Evolutionary conservation across 345 rosid genomes (phyloP).

Genomic region (Citrus australasica): DNA sequence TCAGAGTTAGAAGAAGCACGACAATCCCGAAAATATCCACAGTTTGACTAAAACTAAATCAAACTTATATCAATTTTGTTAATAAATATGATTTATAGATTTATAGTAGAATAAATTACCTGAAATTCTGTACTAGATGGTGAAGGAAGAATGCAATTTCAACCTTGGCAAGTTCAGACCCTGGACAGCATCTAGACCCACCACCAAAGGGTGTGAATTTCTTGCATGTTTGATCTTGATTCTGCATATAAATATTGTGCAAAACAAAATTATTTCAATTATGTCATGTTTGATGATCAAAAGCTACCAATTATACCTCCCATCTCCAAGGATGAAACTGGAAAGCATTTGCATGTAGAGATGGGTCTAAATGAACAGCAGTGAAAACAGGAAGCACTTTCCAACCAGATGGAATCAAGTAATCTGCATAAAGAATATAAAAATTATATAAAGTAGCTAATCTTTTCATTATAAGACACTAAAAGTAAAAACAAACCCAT

Average conservation of each 20-base stretch:
- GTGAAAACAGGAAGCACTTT: conserved; percentile 58
- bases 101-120: conserved; percentile 19
- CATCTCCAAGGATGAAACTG: conserved; percentile 62
- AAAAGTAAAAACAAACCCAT: not conserved
- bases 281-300: not conserved
- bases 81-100: too few species aligned
- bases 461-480: not conserved
- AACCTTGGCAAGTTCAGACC: conserved; percentile 61
- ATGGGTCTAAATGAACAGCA: conserved; percentile 50
- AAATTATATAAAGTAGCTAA: not conserved
- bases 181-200: conserved; percentile 57
- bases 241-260: conserved; percentile 14
- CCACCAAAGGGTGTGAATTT: conserved; percentile 63
- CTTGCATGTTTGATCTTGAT: conserved; percentile 45
- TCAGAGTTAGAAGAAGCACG: too few species aligned
- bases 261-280: not conserved
- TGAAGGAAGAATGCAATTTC: conserved; percentile 62
- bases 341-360: conserved; percentile 37
- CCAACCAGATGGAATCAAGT: conserved; percentile 55
- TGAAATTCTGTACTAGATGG: conserved; percentile 53
- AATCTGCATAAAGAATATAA: conserved; percentile 25
- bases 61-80: not conserved
- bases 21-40: too few species aligned
- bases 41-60: not conserved
- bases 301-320: conserved; percentile 35